A percentile compares a stretch with the other conserved stretches of the same genome.
These are phyloP conservation scores for Physaria fendleri DNA, from an alignment of 345 rosid genomes.

Conservation along the genomic window DNA sequence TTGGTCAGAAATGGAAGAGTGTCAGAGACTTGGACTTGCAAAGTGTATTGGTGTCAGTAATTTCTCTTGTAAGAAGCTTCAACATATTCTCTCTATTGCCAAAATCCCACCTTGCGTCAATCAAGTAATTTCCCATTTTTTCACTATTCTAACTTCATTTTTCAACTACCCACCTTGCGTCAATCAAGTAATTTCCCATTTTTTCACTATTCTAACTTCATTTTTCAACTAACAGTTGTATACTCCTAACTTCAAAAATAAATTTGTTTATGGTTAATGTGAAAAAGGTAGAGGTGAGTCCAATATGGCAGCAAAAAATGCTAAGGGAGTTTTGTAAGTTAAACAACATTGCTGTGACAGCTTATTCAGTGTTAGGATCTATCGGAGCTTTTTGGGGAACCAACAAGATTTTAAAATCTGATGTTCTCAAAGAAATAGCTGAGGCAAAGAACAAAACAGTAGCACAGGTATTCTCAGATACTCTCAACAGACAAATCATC, in stretches of 20 bases:
- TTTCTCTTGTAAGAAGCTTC: slow-evolving; percentile 66
- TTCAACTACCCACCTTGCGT: slow-evolving; percentile 63
- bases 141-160: neutral
- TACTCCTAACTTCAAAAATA: neutral
- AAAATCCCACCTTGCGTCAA: slow-evolving; percentile 68
- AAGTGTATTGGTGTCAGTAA: slow-evolving; percentile 80
- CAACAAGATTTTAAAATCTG: slow-evolving; percentile 54
- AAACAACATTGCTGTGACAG: slow-evolving; percentile 45
- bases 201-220: neutral
- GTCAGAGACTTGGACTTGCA: slow-evolving; percentile 56
- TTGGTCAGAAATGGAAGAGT: slow-evolving; percentile 78
- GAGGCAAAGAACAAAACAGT: slow-evolving; percentile 54
- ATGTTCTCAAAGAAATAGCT: slow-evolving; percentile 61
- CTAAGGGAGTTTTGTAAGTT: slow-evolving; percentile 52
- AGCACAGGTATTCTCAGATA: slow-evolving; percentile 63
- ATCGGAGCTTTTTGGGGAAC: slow-evolving; percentile 61
- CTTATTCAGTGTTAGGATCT: slow-evolving; percentile 63
- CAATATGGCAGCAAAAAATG: slow-evolving; percentile 73
- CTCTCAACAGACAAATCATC: no score
- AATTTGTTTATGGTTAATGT: neutral
- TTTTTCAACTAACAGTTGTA: neutral
- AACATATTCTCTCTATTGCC: slow-evolving; percentile 50
- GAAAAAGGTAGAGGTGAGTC: slow-evolving; percentile 77
- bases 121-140: slow-evolving; percentile 40
- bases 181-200: slow-evolving; percentile 48